Conservation (phyloP, 1,284 basidiomycete species). For the Puccinia coronata region DNA sequence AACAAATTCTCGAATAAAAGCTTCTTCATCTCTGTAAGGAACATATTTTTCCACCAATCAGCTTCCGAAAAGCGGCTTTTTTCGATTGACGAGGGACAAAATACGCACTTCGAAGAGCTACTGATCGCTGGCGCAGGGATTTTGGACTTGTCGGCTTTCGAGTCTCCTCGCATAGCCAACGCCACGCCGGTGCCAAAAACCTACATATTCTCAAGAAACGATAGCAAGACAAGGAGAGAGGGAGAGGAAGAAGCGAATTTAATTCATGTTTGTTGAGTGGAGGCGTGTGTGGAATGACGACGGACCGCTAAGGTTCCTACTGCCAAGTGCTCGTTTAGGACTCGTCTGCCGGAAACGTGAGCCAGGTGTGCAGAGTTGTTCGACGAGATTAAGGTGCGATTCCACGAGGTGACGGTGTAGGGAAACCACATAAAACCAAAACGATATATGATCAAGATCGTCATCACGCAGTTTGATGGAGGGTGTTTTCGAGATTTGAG, state of each 20-base stretch:
- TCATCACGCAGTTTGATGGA: not conserved
- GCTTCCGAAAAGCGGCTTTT: conserved; percentile 3
- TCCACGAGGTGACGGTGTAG: not conserved
- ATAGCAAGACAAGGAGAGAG: too few species aligned
- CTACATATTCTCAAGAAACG: too few species aligned
- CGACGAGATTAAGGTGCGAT: too few species aligned
- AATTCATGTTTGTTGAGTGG: not conserved
- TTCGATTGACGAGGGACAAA: not conserved
- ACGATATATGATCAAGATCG: too few species aligned
- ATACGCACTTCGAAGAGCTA: conserved; percentile 32
- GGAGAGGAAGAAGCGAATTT: not conserved
- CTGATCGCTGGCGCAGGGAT: conserved; percentile 17
- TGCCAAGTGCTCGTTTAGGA: conserved; percentile 21
- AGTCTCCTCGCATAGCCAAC: conserved; percentile 30
- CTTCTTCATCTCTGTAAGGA: conserved; percentile 14
- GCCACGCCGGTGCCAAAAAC: conserved; percentile 38
- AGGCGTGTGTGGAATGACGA: not conserved
- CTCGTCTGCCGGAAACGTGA: not conserved
- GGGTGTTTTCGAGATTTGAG: not conserved
- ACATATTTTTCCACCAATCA: not conserved
- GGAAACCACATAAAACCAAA: not conserved
- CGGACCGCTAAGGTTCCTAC: conserved; percentile 28
- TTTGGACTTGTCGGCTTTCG: conserved; percentile 1
- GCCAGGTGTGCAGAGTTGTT: not conserved
- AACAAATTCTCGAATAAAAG: conserved; percentile 31